Percentiles rank a stretch among this genome's conserved stretches.
Conservation (phyloP, 768 basidiomycete genomes). For the Xerocomus spinulosus region DNA sequence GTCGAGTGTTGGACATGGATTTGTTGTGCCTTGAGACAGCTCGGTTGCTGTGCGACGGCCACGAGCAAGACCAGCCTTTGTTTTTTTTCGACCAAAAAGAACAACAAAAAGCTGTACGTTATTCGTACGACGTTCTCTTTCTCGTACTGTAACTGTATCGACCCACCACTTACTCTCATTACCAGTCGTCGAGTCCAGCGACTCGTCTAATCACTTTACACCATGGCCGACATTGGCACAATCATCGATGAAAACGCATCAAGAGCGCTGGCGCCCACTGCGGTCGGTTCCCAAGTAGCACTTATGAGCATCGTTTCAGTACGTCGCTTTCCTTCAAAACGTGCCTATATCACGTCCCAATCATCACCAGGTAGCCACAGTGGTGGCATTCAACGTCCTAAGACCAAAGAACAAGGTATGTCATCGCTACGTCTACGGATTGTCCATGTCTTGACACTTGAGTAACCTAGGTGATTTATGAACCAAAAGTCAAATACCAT, state of each 20-base stretch:
- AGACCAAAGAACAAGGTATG: slow-evolving; percentile 85
- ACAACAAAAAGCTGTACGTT: slow-evolving; percentile 2
- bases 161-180: slow-evolving; percentile 19
- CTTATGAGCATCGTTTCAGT: slow-evolving; percentile 74
- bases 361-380: slow-evolving; percentile 50
- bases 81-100: neutral
- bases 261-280: slow-evolving; percentile 73
- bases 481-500: slow-evolving; percentile 92
- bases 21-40: too few relatives aligned
- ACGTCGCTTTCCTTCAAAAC: slow-evolving; percentile 26
- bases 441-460: neutral
- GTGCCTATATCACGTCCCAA: slow-evolving; percentile 5
- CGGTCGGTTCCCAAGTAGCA: slow-evolving; percentile 72
- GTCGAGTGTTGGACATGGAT: too few relatives aligned
- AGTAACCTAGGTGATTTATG: slow-evolving; percentile 70
- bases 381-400: slow-evolving; percentile 76
- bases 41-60: too few relatives aligned
- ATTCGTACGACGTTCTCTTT: neutral
- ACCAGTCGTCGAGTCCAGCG: slow-evolving; percentile 10
- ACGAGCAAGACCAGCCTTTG: too few relatives aligned
- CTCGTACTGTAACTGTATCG: slow-evolving; percentile 10
- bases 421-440: neutral
- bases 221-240: slow-evolving; percentile 31
- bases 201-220: slow-evolving; percentile 16
- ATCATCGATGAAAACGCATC: slow-evolving; percentile 33